Base-by-base conservation (phyloP, 805 yeast genomes). In the Candida yuanshanica region DNA sequence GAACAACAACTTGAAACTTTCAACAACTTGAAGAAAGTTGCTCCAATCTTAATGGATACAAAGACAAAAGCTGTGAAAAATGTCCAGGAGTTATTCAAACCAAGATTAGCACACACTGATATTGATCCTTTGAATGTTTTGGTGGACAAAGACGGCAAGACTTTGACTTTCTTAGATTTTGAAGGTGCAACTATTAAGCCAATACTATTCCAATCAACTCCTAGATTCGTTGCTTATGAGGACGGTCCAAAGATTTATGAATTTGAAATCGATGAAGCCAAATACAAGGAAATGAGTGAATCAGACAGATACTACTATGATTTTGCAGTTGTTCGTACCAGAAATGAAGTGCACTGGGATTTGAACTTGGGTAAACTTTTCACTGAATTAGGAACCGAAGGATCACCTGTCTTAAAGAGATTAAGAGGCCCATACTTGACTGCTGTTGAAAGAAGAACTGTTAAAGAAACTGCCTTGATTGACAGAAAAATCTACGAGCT, bases 281-380 rank as follows among this genome's bases (percentile, higher is more conserved):
- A 77, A 37, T 90, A 69, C 61, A 77, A 76, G 4, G 66, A 72
- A 41, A 65, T 90, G 64, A 76, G 76, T 37, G 95, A 83, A 33
- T 65, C 75, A 34, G 93, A 87, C 49, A 76, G 83, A 64, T 81
- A 78, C 48, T 90, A 90, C 60, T 85, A 84, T 53, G 81, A 82
- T 54, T 90, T 84, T 65, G 86, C 91, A 81, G 81, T 81, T 62
- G 80, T 80, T 53, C 80, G 91, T 63, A 90, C 98, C 5, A 81
- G 96, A 70, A 88, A 90, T 60, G 95, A 91, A 64, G 81, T 83
- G 52, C 64, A 84, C 43, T 91, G 95, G 90, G 98, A 91, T 64
- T 64, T 75, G 45, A 75, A 81, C 20, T 69, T 90, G 51, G 86
- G 83, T 54, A 74, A 76, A 36, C 71, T 72, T 35, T 69, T 75